Evolutionary conservation across 352 stramenopile genomes (phyloP).

Genomic region (Phytopythium litorale): DNA sequence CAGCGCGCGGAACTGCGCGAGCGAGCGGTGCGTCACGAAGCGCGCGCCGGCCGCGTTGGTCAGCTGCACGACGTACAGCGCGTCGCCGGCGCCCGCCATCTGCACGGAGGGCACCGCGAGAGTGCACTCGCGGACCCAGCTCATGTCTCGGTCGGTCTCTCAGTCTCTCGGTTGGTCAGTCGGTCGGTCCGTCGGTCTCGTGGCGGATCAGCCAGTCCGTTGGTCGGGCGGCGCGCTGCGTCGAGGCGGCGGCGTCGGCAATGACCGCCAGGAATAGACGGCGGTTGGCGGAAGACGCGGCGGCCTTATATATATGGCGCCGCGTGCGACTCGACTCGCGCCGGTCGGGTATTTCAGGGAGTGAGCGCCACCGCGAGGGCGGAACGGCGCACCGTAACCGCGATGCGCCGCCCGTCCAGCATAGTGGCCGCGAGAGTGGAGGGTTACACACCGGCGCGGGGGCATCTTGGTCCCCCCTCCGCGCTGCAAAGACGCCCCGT

Average conservation of each 20-base stretch:
- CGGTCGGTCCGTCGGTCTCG: no score
- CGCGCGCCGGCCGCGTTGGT: constrained; percentile 17
- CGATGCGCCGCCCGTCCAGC: neutral
- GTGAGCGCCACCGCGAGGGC: neutral
- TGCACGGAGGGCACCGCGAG: constrained; percentile 30
- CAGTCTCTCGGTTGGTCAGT: neutral
- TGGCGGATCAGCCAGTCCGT: no score
- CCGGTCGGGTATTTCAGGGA: neutral
- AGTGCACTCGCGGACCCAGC: constrained; percentile 28
- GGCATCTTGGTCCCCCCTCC: constrained; percentile 4
- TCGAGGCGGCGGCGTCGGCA: no score
- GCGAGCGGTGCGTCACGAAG: constrained; percentile 33
- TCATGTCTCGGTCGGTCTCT: constrained; percentile 15
- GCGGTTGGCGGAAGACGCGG: no score
- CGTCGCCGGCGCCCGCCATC: constrained; percentile 19
- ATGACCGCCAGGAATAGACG: neutral
- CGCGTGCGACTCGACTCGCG: neutral
- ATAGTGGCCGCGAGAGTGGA: neutral
- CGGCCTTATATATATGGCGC: neutral
- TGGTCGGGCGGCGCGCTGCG: no score
- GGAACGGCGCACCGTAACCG: neutral
- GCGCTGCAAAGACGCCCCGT: neutral
- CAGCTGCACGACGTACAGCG: constrained; percentile 28
- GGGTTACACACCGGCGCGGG: constrained; percentile 1
- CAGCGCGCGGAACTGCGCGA: constrained; percentile 60